phyloP scores from a whole-genome alignment of 345 rosid species.

The Xanthoceras sorbifolium region DNA sequence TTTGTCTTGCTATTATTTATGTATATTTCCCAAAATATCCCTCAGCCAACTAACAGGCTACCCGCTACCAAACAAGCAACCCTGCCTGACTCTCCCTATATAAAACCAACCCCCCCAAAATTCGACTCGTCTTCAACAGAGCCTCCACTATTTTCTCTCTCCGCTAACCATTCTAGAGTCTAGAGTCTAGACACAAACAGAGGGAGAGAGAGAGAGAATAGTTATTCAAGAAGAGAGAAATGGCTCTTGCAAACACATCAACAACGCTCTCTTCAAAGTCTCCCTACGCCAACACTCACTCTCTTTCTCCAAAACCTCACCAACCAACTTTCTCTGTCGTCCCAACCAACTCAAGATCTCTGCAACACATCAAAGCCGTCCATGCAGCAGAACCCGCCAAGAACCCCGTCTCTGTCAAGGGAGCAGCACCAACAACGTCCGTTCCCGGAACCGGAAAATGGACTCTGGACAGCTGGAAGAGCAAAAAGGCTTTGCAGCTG shows the following conservation, averaged over 20 bases:
- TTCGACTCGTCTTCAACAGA: neutral
- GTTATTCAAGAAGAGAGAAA: neutral
- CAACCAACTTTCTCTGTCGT: constrained; percentile 33
- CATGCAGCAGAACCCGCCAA: constrained; percentile 51
- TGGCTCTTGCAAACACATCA: constrained; percentile 61
- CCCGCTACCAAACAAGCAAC: neutral
- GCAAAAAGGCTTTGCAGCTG: constrained; percentile 45
- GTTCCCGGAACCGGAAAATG: constrained; percentile 30
- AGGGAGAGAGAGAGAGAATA: constrained; percentile 13
- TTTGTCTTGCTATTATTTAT: no score
- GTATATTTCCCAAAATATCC: no score
- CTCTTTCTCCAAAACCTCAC: constrained; percentile 29
- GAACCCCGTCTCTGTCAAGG: constrained; percentile 31
- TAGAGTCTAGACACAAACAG: no score
- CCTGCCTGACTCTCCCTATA: neutral
- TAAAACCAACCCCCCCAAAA: neutral
- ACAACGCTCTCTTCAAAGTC: constrained; percentile 50
- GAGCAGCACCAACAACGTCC: constrained; percentile 10
- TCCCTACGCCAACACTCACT: constrained; percentile 40
- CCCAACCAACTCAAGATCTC: constrained; percentile 30
- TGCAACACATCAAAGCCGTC: constrained; percentile 35
- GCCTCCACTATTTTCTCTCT: neutral
- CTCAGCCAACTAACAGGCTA: neutral
- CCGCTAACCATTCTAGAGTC: neutral
- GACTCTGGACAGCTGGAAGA: constrained; percentile 52